Evolutionary conservation across 805 yeast genomes (phyloP).

Genomic region (Sugiyamaella mastotermitis): DNA sequence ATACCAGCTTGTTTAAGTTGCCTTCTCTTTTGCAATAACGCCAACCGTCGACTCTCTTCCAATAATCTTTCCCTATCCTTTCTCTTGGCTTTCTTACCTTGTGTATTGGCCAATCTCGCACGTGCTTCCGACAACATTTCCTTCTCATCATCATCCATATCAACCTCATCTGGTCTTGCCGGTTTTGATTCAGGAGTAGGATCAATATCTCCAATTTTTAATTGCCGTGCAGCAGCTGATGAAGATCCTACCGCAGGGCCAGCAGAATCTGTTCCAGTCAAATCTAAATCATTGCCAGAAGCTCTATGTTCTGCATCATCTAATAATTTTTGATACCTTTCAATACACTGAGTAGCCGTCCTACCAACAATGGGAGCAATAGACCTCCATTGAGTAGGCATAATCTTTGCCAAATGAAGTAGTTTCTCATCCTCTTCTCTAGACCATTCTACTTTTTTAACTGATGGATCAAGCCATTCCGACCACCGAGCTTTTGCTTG

Average conservation of each 20-base stretch:
- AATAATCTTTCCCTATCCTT: conserved; percentile 80
- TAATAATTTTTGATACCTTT: conserved; percentile 69
- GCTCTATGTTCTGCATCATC: conserved; percentile 41
- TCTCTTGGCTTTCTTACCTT: conserved; percentile 90
- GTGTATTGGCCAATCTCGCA: conserved; percentile 85
- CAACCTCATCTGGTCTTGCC: conserved; percentile 75
- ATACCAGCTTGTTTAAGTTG: conserved; percentile 26
- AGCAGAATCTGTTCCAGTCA: conserved; percentile 45
- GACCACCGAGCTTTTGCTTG: conserved; percentile 93
- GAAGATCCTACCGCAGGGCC: conserved; percentile 39
- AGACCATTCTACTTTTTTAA: conserved; percentile 63
- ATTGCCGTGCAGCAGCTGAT: conserved; percentile 23
- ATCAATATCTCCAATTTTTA: conserved; percentile 52
- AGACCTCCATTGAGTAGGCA: conserved; percentile 94
- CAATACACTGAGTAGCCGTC: conserved; percentile 82
- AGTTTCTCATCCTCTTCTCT: conserved; percentile 70
- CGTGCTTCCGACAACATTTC: conserved; percentile 95
- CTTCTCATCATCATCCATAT: conserved; percentile 77
- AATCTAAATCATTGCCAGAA: conserved; percentile 29
- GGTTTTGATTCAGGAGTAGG: conserved; percentile 70
- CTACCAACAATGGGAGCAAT: conserved; percentile 77
- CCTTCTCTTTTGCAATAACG: conserved; percentile 65
- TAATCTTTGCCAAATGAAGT: conserved; percentile 53
- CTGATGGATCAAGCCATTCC: conserved; percentile 75
- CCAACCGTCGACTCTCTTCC: conserved; percentile 69